Percentiles rank a stretch among this genome's conserved stretches.
Evolutionary conservation across 495 filamentous ascomycete genomes (phyloP).

Genomic region (Tuber aestivum): DNA sequence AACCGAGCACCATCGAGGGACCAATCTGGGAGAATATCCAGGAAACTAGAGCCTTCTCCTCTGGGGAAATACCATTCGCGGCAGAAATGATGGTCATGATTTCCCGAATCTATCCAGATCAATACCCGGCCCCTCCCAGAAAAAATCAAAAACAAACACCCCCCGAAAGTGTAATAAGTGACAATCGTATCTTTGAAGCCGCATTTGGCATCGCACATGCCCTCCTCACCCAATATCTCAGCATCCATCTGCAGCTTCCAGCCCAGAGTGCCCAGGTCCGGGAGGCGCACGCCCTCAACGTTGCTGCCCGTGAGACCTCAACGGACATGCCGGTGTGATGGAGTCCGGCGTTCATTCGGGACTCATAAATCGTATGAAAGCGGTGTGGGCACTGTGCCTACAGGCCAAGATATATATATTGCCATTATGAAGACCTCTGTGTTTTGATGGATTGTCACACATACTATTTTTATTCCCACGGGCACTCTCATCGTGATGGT

Average conservation of each 20-base stretch:
- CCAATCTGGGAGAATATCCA: constrained; percentile 76
- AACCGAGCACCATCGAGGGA: constrained; percentile 58
- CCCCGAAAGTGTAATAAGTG: neutral
- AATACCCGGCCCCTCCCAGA: neutral
- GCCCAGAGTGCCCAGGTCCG: constrained; percentile 62
- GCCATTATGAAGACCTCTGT: too few relatives aligned
- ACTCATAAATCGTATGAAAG: too few relatives aligned
- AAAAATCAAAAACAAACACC: too few relatives aligned
- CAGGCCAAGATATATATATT: too few relatives aligned
- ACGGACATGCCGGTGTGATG: constrained; percentile 43
- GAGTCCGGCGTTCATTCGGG: too few relatives aligned
- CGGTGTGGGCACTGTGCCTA: too few relatives aligned
- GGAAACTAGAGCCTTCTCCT: constrained; percentile 54
- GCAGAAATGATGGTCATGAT: constrained; percentile 75
- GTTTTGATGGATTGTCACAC: too few relatives aligned
- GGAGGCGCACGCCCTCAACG: constrained; percentile 52
- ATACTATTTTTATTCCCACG: too few relatives aligned
- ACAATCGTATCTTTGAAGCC: constrained; percentile 42
- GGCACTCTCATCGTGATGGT: too few relatives aligned
- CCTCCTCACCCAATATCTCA: constrained; percentile 57
- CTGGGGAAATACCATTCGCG: constrained; percentile 52
- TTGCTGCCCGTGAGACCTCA: constrained; percentile 54
- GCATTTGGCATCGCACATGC: constrained; percentile 78
- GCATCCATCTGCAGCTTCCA: constrained; percentile 74
- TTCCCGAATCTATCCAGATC: constrained; percentile 57